phyloP scores from a whole-genome alignment of 805 yeast species.

The Candida lessepsii region DNA sequence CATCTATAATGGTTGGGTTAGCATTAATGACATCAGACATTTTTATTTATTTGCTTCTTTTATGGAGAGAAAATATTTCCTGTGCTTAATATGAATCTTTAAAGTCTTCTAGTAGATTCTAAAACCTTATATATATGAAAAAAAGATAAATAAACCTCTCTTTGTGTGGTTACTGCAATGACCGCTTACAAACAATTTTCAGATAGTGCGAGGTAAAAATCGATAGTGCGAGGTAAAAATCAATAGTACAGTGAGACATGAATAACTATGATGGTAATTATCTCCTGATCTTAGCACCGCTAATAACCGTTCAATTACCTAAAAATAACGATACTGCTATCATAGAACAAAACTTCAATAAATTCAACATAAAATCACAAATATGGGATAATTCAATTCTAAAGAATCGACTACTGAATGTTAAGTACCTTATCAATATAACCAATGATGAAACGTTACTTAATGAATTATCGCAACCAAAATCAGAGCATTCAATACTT shows the following conservation, averaged over 20 bases:
- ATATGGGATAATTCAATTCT: conserved; percentile 41
- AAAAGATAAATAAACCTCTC: no score
- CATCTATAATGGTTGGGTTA: conserved; percentile 82
- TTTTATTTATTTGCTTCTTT: no score
- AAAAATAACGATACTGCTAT: not conserved
- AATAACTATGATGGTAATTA: conserved; percentile 28
- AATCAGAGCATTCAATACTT: conserved; percentile 23
- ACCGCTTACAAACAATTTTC: no score
- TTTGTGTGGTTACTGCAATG: no score
- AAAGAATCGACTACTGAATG: conserved; percentile 33
- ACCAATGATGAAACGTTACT: not conserved
- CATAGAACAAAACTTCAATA: conserved; percentile 15
- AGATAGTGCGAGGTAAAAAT: no score
- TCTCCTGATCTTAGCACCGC: conserved; percentile 38
- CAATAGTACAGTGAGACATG: conserved; percentile 23
- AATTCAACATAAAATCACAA: not conserved
- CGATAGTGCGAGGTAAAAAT: no score
- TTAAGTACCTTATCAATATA: conserved; percentile 27
- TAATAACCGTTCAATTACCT: conserved; percentile 18
- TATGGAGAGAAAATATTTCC: no score
- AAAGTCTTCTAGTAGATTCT: no score
- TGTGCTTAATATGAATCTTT: no score
- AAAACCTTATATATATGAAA: no score
- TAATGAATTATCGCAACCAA: conserved; percentile 1
- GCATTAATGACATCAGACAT: conserved; percentile 59